Evolutionary conservation across 441 rosid genomes (phyloP).

Genomic region (Geranium incanum): DNA sequence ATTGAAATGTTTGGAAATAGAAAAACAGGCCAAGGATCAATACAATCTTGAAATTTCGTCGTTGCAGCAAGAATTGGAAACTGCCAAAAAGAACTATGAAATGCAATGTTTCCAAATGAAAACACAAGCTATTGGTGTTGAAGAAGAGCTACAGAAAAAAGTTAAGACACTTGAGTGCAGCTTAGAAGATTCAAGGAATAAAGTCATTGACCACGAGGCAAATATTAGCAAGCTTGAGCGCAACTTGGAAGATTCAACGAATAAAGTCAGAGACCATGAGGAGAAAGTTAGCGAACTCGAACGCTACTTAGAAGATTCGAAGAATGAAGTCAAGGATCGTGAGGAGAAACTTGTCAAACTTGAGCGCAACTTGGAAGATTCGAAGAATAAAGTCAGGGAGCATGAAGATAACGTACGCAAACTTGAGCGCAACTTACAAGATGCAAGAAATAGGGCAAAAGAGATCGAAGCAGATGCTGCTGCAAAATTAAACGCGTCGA

Average conservation of each 20-base stretch:
- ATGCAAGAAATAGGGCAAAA: neutral
- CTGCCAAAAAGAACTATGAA: neutral
- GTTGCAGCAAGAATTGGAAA: neutral
- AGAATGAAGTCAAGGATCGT: constrained; percentile 49
- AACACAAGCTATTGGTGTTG: constrained; percentile 17
- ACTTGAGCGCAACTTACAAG: neutral
- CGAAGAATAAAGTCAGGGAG: constrained; percentile 53
- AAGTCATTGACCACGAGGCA: neutral
- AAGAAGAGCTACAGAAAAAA: constrained; percentile 44
- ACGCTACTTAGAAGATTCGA: constrained; percentile 37
- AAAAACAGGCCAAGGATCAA: neutral
- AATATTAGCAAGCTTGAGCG: neutral
- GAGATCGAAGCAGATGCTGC: constrained; percentile 49
- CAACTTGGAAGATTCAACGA: constrained; percentile 42
- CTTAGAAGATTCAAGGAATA: constrained; percentile 2
- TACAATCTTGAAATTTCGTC: neutral
- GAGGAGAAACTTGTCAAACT: neutral
- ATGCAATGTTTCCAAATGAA: constrained; percentile 1
- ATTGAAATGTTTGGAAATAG: constrained; percentile 1
- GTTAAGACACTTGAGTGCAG: constrained; percentile 44
- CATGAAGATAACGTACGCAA: constrained; percentile 9
- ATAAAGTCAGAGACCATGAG: constrained; percentile 43
- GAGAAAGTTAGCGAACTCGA: neutral
- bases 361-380: constrained; percentile 31
- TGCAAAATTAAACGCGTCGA: constrained; percentile 50